Percentiles rank a stretch among this genome's conserved stretches.
Conservation (phyloP, 2,329 filamentous ascomycete species). For the Pseudogymnoascus sp. region DNA sequence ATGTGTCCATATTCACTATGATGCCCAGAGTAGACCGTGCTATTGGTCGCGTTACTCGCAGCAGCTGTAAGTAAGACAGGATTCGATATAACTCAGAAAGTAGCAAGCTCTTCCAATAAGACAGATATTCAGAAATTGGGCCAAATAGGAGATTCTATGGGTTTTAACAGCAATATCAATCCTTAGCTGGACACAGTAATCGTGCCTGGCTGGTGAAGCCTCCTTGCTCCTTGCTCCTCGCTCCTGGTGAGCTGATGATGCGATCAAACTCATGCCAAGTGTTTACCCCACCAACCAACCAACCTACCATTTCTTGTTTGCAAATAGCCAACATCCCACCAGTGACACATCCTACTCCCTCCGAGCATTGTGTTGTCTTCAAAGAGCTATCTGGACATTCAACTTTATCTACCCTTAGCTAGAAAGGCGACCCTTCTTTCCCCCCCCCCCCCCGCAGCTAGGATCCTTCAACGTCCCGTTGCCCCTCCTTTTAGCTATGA, state of each 20-base stretch:
- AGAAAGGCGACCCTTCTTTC: not conserved
- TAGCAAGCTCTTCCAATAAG: not conserved
- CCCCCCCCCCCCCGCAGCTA: not conserved
- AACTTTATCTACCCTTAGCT: not conserved
- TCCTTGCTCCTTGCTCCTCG: not conserved
- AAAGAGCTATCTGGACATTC: not conserved
- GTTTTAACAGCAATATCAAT: not conserved
- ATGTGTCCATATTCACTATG: not conserved
- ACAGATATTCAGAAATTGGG: not conserved
- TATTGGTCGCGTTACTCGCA: too few species aligned
- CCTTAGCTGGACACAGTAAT: not conserved
- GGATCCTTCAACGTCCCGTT: not conserved
- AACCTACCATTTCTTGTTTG: not conserved
- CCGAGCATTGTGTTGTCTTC: not conserved
- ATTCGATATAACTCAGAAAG: not conserved
- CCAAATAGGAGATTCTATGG: not conserved
- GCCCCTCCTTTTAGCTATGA: conserved; percentile 7
- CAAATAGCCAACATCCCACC: not conserved
- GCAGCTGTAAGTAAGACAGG: too few species aligned
- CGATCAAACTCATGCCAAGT: not conserved
- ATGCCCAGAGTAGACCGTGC: too few species aligned
- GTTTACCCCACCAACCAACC: not conserved
- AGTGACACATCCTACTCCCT: not conserved
- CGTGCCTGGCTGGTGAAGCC: too few species aligned
- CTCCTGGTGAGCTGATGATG: too few species aligned